These are phyloP conservation scores for Calycina herbarum DNA, from an alignment of 2,329 filamentous ascomycete species.

Conservation along the genomic window DNA sequence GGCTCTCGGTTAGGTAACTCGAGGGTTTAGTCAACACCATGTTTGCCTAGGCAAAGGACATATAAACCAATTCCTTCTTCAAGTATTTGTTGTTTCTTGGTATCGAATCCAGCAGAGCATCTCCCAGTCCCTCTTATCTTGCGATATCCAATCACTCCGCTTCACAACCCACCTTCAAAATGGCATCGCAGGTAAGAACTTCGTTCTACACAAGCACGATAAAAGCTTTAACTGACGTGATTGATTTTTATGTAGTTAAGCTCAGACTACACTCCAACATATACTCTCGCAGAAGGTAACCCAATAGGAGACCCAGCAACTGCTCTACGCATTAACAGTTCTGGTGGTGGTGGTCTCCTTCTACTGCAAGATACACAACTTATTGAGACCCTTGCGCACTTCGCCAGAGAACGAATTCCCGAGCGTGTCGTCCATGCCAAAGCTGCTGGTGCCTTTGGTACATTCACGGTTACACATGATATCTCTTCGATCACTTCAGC, in stretches of 20 bases:
- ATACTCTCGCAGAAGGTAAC: constrained; percentile 35
- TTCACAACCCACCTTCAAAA: neutral
- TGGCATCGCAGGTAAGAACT: constrained; percentile 20
- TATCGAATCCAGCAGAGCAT: neutral
- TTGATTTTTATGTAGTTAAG: constrained; percentile 6
- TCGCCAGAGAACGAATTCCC: constrained; percentile 51
- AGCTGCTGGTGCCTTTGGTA: constrained; percentile 43
- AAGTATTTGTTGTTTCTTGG: neutral
- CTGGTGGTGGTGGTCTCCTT: constrained; percentile 47
- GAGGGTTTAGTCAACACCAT: neutral
- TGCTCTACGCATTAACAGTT: constrained; percentile 19
- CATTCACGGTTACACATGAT: constrained; percentile 62
- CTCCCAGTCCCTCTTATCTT: neutral
- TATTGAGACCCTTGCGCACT: constrained; percentile 58
- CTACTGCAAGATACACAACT: constrained; percentile 65
- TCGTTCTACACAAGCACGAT: neutral
- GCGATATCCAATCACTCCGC: neutral
- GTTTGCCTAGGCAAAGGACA: neutral
- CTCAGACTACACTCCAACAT: constrained; percentile 23
- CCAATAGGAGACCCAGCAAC: constrained; percentile 20
- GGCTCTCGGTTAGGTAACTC: neutral
- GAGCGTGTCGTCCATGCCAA: constrained; percentile 64
- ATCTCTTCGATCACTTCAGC: constrained; percentile 56
- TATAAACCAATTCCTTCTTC: neutral
- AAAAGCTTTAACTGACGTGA: neutral